Conservation (phyloP, 2,329 filamentous ascomycete genomes). For the Fusarium lateritium region DNA sequence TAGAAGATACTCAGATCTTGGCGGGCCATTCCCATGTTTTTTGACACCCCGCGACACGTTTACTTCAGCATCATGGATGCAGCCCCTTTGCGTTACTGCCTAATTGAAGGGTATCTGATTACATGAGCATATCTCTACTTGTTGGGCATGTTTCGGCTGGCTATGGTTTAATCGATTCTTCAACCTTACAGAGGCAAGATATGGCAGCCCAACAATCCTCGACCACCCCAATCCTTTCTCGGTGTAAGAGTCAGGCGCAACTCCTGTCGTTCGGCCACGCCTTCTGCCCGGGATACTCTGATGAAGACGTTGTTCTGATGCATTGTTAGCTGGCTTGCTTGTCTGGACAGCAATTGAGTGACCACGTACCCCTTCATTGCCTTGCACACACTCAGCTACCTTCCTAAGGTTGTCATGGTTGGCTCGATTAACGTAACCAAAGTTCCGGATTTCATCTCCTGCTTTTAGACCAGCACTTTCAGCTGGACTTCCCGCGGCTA, state of each 20-base stretch:
- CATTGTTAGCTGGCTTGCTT: conserved; percentile 43
- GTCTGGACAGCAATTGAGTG: conserved; percentile 1
- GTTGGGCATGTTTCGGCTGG: neutral
- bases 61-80: neutral
- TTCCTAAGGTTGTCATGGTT: conserved; percentile 91
- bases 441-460: conserved; percentile 86
- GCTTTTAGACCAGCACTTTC: conserved; percentile 83
- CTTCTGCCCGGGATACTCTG: conserved; percentile 69
- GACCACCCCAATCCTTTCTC: conserved; percentile 87
- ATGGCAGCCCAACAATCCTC: conserved; percentile 92
- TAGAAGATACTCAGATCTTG: too few relatives aligned
- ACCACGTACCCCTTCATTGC: conserved; percentile 85
- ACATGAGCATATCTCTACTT: neutral
- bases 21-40: too few relatives aligned
- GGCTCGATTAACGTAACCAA: conserved; percentile 85
- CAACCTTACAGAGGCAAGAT: conserved; percentile 78
- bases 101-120: conserved; percentile 2
- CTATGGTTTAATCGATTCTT: neutral
- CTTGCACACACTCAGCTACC: conserved; percentile 90
- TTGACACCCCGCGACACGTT: too few relatives aligned
- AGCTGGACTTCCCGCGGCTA: conserved; percentile 84
- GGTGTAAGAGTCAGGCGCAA: conserved; percentile 82
- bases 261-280: conserved; percentile 64
- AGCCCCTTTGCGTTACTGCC: neutral
- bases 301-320: conserved; percentile 78